Base-by-base conservation (phyloP, 257 asterid species). In the Rehmannia glutinosa region DNA sequence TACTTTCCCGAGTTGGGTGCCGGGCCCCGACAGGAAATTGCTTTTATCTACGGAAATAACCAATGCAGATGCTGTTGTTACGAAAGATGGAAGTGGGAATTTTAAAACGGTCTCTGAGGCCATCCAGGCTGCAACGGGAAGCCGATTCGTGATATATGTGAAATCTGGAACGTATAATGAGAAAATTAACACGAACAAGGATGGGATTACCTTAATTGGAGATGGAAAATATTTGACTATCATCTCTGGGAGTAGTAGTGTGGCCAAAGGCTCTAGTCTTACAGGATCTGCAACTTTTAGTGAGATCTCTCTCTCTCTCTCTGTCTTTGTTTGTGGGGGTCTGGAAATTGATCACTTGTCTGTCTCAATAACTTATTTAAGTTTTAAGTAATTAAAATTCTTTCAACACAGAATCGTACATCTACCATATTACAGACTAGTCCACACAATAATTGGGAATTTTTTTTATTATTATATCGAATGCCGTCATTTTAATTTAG, bases 181-280 rank as follows among this genome's bases (percentile, higher is more conserved):
- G 80, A n/a, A 82, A 27, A 78, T 87, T 13, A 80, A 65, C 6
- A 70, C 79, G 0, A 73, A 80, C 9, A 90, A 86, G 57, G 92
- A 85, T 45, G 96, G 97, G 8, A 84, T 90, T 21, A 87, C 92
- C 10, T 81, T 90, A 46, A 79, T 90, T 0, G 97, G 97, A 3
- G 95, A 87, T 28, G 97, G 97, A 0, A 90, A 87, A 71, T 86
- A 84, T 53, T 74, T 90, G 11, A 84, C 92, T 0, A 5, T 90
- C 21, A 86, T 90, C 13, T 64, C 76, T 21, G 80, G 82, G 0
- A 56, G 73, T 13, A 25, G 79, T 16, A 86, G 89, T 11, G 95
- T 79, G 0, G 87, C 70, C 35, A n/a, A 24, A 0, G 81, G 96
- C 32, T 69, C 86, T 33, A 62, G 81, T 4, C 86, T 87, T 6